Base-by-base conservation (phyloP, 139 green algal species). In the Ettlia oleoabundans region DNA sequence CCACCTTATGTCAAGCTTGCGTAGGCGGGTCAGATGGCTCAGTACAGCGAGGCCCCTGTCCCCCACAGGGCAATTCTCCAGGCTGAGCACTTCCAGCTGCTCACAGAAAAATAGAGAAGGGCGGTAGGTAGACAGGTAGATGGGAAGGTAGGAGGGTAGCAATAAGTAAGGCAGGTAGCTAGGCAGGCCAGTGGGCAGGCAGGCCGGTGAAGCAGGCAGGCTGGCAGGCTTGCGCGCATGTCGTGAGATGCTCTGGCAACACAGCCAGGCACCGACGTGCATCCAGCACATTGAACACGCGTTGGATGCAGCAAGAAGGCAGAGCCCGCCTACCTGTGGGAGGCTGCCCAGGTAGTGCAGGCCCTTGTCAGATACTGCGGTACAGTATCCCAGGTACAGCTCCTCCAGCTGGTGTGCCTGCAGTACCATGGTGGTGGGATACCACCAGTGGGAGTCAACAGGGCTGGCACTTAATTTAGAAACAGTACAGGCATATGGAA, bases 1-100 rank as follows among this genome's bases (percentile, higher is more conserved):
- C 33, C 33, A 79, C 72, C 72, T 79, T 47, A 91, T 55, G 70
- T 92, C 75, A 32, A 91, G 78, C 24, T 64, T 30, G 42, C 83
- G 55, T 38, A 92, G 43, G 26, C 42, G 41, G 32, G 65, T 77
- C 21, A 83, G 65, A 43, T 26, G 9, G 30, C 32, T 8, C 47
- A 83, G 62, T 33, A 83, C 65, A 7, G 37, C 32, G 19, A 82
- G 76, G 4, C 76, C 61, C n/a, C 41, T 30, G 74, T 89, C 78
- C 10, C 53, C 64, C 22, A 88, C 40, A 1, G 47, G 15, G 62
- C 78, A 86, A 43, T 65, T 85, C 67, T 88, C 83, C 53, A 88
- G 47, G 40, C 62, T 86, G 1, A 88, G 62, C 9, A 47, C 19
- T 6, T n/a, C n/a, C 35, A 88, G 78, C 24, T 68, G 24, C 71